A percentile compares a stretch with the other conserved stretches of the same genome.
phyloP scores from a whole-genome alignment of 2,329 filamentous ascomycete genomes.

The Purpureocillium takamizusanense region DNA sequence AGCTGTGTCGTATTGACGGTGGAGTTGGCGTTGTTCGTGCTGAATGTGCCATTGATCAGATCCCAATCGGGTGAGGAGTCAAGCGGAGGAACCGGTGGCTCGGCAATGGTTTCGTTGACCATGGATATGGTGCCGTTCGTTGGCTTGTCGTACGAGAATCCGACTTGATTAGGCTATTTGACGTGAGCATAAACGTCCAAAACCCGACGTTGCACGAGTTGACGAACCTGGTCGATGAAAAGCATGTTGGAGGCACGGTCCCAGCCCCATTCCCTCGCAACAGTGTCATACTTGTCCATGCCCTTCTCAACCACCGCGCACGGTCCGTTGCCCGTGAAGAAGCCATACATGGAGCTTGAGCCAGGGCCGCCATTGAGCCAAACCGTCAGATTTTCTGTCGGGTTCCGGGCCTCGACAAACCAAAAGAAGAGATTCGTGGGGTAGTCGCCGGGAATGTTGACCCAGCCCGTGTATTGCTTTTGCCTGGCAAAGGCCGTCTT shows the following conservation, averaged over 20 bases:
- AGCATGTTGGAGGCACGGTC: slow-evolving; percentile 46
- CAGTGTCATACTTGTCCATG: slow-evolving; percentile 41
- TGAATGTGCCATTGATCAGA: slow-evolving; percentile 57
- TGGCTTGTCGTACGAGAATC: slow-evolving; percentile 56
- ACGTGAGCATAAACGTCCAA: background rate
- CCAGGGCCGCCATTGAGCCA: slow-evolving; percentile 63
- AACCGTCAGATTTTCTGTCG: slow-evolving; percentile 38
- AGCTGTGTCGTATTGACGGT: slow-evolving; percentile 48
- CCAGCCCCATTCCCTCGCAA: slow-evolving; percentile 56
- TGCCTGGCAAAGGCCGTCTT: slow-evolving; percentile 55
- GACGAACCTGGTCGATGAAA: slow-evolving; percentile 45
- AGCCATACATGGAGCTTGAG: slow-evolving; percentile 53
- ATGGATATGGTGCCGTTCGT: slow-evolving; percentile 52
- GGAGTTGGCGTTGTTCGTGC: slow-evolving; percentile 35
- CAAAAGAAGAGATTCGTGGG: slow-evolving; percentile 43
- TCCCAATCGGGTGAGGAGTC: slow-evolving; percentile 17
- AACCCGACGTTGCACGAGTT: background rate
- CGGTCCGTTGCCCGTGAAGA: slow-evolving; percentile 52
- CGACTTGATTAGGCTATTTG: slow-evolving; percentile 57
- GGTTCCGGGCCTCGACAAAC: slow-evolving; percentile 36
- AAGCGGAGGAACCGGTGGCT: slow-evolving; percentile 11
- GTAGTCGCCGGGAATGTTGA: slow-evolving; percentile 48
- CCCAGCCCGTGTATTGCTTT: slow-evolving; percentile 64
- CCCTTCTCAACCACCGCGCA: slow-evolving; percentile 40
- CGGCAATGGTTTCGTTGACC: slow-evolving; percentile 25